Conservation (phyloP, 2,329 filamentous ascomycete genomes). For the Penicillium sp. region DNA sequence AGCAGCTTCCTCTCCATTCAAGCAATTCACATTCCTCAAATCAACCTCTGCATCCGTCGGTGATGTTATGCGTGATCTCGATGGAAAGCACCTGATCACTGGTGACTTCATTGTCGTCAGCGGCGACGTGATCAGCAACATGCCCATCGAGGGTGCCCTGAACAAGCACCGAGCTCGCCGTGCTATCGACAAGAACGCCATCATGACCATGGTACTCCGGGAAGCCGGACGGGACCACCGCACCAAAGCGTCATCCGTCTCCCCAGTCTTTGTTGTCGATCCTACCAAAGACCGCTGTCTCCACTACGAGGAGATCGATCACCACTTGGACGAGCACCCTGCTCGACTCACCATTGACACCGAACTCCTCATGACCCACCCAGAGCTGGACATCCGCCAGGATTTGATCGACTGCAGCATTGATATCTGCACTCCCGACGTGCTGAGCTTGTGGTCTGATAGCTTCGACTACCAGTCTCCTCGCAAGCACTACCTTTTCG, state of each 20-base stretch:
- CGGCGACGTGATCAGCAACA: conserved; percentile 87
- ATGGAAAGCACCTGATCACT: conserved; percentile 78
- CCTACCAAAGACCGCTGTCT: conserved; percentile 76
- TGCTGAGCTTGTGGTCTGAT: conserved; percentile 92
- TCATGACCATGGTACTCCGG: conserved; percentile 93
- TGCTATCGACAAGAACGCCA: conserved; percentile 83
- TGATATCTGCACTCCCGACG: conserved; percentile 96
- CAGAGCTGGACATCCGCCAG: conserved; percentile 77
- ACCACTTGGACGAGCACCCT: conserved; percentile 54
- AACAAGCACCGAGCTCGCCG: conserved; percentile 77
- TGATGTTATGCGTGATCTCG: conserved; percentile 91
- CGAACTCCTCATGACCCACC: conserved; percentile 70
- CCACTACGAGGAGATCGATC: conserved; percentile 89
- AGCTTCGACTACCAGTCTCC: conserved; percentile 96
- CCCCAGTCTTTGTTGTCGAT: conserved; percentile 84
- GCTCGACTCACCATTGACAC: conserved; percentile 68
- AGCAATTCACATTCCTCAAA: conserved; percentile 77
- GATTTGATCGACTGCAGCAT: conserved; percentile 93
- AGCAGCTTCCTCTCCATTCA: conserved; percentile 74
- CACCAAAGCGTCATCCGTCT: conserved; percentile 72
- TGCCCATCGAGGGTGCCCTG: conserved; percentile 77
- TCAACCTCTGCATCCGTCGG: conserved; percentile 85
- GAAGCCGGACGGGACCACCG: conserved; percentile 74
- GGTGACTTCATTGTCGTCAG: conserved; percentile 92
- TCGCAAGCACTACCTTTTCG: conserved; percentile 83